These are phyloP conservation scores for Alternaria conjuncta DNA, from an alignment of 2,329 filamentous ascomycete species.

Conservation along the genomic window DNA sequence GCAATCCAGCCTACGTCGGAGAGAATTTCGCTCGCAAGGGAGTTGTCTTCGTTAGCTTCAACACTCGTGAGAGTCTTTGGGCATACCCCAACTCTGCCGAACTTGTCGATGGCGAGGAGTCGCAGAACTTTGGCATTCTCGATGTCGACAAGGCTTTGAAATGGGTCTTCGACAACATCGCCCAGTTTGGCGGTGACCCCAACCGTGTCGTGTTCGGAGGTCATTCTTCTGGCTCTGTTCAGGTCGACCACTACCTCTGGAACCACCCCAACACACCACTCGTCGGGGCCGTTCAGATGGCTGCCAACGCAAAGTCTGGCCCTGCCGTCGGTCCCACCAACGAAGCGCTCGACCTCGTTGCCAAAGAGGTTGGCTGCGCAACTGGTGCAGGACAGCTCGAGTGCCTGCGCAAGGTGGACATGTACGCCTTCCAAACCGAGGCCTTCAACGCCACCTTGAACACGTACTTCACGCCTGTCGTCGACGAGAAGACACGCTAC, in stretches of 20 bases:
- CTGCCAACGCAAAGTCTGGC: slow-evolving; percentile 33
- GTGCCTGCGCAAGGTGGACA: slow-evolving; percentile 28
- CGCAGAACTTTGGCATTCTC: slow-evolving; percentile 46
- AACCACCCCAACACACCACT: slow-evolving; percentile 31
- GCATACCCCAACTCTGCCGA: slow-evolving; percentile 53
- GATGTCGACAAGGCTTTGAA: slow-evolving; percentile 48
- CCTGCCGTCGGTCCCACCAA: slow-evolving; percentile 28
- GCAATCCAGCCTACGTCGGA: slow-evolving; percentile 52
- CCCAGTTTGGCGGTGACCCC: slow-evolving; percentile 50
- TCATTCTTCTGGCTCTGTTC: slow-evolving; percentile 35
- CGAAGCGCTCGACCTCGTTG: slow-evolving; percentile 32
- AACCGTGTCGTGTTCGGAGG: slow-evolving; percentile 54
- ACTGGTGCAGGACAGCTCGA: slow-evolving; percentile 25
- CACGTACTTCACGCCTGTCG: slow-evolving; percentile 31
- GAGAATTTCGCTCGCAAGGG: slow-evolving; percentile 44
- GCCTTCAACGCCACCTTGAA: slow-evolving; percentile 34
- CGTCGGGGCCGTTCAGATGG: slow-evolving; percentile 31
- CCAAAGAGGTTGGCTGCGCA: slow-evolving; percentile 29
- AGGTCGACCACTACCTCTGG: slow-evolving; percentile 35
- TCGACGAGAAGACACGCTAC: slow-evolving; percentile 32
- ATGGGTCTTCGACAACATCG: slow-evolving; percentile 48
- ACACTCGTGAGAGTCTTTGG: slow-evolving; percentile 44
- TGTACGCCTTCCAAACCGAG: slow-evolving; percentile 31
- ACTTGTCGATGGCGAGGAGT: slow-evolving; percentile 23
- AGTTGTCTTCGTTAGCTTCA: slow-evolving; percentile 34